Conservation (phyloP, 2,329 filamentous ascomycete genomes). For the Beauveria sp. region DNA sequence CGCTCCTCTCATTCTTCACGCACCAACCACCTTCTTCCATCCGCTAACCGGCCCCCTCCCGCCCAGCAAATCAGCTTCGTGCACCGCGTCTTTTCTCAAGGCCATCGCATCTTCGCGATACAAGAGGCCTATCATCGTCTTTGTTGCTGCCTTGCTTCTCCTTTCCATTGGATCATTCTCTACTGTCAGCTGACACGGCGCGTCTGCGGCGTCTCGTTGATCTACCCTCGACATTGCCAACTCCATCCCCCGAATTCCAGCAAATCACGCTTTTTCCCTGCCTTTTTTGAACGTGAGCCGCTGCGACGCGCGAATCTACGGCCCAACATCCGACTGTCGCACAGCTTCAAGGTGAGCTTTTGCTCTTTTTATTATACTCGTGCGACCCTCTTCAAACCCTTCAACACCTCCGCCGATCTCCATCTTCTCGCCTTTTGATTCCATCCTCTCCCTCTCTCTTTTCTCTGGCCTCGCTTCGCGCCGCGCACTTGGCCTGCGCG, state of each 20-base stretch:
- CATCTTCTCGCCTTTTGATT: neutral
- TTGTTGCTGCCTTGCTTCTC: constrained; percentile 26
- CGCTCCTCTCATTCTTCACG: constrained; percentile 5
- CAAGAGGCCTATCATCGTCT: constrained; percentile 45
- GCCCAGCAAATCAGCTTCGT: constrained; percentile 13
- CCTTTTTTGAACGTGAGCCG: neutral
- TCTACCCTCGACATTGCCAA: constrained; percentile 15
- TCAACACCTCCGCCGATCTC: neutral
- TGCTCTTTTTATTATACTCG: neutral
- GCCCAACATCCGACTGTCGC: constrained; percentile 7
- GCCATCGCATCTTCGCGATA: constrained; percentile 30
- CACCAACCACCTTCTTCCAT: constrained; percentile 13
- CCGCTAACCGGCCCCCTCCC: constrained; percentile 12
- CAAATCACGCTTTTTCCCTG: constrained; percentile 7
- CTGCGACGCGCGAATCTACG: constrained; percentile 8
- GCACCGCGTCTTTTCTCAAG: constrained; percentile 11
- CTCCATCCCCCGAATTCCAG: neutral
- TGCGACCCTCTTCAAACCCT: neutral
- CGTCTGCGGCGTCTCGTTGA: constrained; percentile 26
- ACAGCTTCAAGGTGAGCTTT: constrained; percentile 8
- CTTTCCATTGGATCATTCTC: constrained; percentile 38
- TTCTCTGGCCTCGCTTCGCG: neutral
- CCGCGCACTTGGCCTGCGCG: constrained; percentile 9
- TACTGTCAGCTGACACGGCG: constrained; percentile 44
- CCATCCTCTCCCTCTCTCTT: neutral